Conservation (phyloP, 768 basidiomycete genomes). For the Psilocybe sp. region DNA sequence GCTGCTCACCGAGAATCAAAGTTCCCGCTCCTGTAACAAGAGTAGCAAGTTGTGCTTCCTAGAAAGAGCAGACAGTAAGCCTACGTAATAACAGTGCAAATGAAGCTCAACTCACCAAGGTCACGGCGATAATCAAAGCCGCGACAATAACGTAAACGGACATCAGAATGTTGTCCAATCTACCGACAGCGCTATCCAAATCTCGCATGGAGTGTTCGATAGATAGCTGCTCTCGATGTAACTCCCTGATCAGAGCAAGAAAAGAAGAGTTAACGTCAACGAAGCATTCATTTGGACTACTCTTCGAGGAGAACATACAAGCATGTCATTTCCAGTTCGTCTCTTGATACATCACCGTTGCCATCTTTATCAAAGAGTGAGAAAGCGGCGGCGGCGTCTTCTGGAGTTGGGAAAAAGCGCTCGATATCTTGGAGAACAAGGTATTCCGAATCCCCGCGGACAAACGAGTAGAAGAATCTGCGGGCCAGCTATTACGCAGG, state of each 20-base stretch:
- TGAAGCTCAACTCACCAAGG: constrained; percentile 48
- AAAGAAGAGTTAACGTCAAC: not conserved
- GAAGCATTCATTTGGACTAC: not conserved
- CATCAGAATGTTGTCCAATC: constrained; percentile 86
- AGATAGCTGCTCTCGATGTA: constrained; percentile 82
- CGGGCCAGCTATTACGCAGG: constrained; percentile 62
- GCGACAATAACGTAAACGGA: constrained; percentile 70
- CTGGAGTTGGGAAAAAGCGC: constrained; percentile 62
- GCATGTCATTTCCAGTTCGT: constrained; percentile 75
- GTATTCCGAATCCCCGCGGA: constrained; percentile 53
- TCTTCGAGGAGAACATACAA: constrained; percentile 37
- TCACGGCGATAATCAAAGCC: constrained; percentile 79
- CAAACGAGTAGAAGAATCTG: constrained; percentile 84
- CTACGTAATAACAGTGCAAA: not conserved
- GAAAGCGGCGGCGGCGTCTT: constrained; percentile 69
- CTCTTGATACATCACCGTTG: constrained; percentile 70
- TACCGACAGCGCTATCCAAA: constrained; percentile 84
- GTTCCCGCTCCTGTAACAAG: constrained; percentile 76
- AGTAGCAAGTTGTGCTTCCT: constrained; percentile 73
- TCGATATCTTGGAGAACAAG: constrained; percentile 69
- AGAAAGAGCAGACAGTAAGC: constrained; percentile 7
- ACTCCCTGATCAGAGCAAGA: constrained; percentile 46
- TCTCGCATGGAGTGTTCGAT: constrained; percentile 87
- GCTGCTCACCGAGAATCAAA: constrained; percentile 41
- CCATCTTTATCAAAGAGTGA: constrained; percentile 65